Conservation (phyloP, 345 rosid species). For the Gossypium stocksii region DNA sequence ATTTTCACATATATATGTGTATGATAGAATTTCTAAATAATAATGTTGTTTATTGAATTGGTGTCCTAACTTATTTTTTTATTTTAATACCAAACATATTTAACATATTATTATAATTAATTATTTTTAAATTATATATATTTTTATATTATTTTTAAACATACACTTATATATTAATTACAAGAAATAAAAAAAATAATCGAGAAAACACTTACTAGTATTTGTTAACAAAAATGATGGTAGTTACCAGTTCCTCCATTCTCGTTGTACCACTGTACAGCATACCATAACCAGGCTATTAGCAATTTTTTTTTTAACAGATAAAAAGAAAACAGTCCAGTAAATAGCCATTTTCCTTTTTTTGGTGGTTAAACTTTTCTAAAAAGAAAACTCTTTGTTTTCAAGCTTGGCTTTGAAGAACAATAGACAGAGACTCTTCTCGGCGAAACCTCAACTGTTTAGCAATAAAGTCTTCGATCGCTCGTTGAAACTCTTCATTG, state of each 20-base stretch:
- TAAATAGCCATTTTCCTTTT: background rate
- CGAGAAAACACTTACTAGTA: background rate
- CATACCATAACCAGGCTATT: background rate
- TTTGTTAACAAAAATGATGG: background rate
- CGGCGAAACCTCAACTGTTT: slow-evolving; percentile 63
- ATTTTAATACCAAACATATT: no score
- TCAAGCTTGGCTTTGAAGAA: slow-evolving; percentile 32
- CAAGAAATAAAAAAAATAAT: background rate
- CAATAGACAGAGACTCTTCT: slow-evolving; percentile 48
- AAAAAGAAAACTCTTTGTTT: background rate
- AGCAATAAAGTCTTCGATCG: slow-evolving; percentile 69
- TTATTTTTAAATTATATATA: no score
- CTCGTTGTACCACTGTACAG: background rate
- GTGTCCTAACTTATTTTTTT: no score
- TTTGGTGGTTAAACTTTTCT: background rate
- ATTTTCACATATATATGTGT: no score
- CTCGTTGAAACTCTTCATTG: slow-evolving; percentile 69
- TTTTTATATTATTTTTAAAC: no score
- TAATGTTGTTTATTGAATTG: no score
- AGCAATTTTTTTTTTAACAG: background rate
- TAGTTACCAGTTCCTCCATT: background rate
- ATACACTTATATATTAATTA: no score
- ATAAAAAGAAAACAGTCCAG: background rate
- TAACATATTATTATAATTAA: no score
- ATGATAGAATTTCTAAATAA: no score